Evolutionary conservation across 805 yeast genomes (phyloP).

Genomic region (Wickerhamiella domercqiae): DNA sequence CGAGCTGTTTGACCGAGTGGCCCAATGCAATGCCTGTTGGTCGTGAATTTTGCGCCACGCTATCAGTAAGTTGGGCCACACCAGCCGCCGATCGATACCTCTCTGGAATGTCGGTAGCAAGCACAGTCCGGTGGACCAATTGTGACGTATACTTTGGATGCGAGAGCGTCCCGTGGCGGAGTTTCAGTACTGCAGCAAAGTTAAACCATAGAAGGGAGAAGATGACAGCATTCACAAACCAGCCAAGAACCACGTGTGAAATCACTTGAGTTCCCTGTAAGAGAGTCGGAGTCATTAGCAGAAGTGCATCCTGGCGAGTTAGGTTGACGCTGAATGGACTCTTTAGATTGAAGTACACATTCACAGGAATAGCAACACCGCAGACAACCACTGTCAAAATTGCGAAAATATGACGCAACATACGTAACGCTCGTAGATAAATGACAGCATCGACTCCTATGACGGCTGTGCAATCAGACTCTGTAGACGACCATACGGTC

Average conservation of each 20-base stretch:
- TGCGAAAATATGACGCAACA: constrained; percentile 22
- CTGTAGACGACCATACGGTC: constrained; percentile 13
- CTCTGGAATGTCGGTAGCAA: constrained; percentile 22
- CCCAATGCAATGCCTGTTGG: constrained; percentile 18
- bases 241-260: constrained; percentile 24
- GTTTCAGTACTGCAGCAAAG: constrained; percentile 16
- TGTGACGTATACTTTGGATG: constrained; percentile 16
- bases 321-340: constrained; percentile 15
- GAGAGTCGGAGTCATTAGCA: constrained; percentile 25
- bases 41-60: background rate
- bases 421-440: constrained; percentile 20
- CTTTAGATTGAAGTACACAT: constrained; percentile 21
- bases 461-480: constrained; percentile 16
- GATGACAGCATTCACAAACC: constrained; percentile 19
- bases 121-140: constrained; percentile 21
- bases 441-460: constrained; percentile 26
- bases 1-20: constrained; percentile 18
- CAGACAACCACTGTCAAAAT: constrained; percentile 22
- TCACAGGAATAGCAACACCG: constrained; percentile 25
- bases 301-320: constrained; percentile 21
- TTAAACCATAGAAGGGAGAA: constrained; percentile 19
- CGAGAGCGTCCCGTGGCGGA: constrained; percentile 16
- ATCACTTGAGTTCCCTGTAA: constrained; percentile 21
- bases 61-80: constrained; percentile 9
- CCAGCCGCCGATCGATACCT: constrained; percentile 18